Base-by-base conservation (phyloP, 2,329 filamentous ascomycete genomes). In the Verticillium longisporum region DNA sequence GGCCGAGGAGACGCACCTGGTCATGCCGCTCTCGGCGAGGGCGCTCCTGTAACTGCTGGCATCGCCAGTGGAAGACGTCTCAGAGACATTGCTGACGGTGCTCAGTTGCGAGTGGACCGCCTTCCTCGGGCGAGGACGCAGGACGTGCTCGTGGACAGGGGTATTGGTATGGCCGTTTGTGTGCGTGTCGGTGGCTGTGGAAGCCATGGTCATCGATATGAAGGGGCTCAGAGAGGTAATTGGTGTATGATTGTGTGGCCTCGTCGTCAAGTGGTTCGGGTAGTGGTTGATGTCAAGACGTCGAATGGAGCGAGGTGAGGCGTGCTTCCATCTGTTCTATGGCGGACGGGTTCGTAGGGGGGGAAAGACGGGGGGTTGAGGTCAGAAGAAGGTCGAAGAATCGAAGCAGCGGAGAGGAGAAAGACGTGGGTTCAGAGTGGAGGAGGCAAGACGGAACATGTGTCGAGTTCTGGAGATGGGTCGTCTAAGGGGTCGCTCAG, bases 61-160 rank as follows among this genome's bases (percentile, higher is more conserved):
- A 53, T 64, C 63, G 57, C 61, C 59, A 37, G 58, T 57, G 26
- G 63, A 64, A n/a, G 45, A 50, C 15, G 45, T 26, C 45, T 21
- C 45, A 21, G 59, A 59, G 14, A 36, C 58, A 15, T 65, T 61
- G 54, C 64, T 65, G 18, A 63, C 57, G 7, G 63, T 61, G 37
- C 55, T 57, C 55, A 65, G 55, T 66, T 81, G 80, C 2, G 77
- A 71, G 61, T 82, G 80, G 63, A 78, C 72, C 0, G 79, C 77
- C 65, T 83, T 83, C 63, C 78, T 77, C 31, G 80, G 78, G 10
- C 82, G 76, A 15, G 82, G 79, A 6, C 81, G 79, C 60, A 82
- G 67, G 59, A 82, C 73, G 62, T 78, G 71, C 59, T 80, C 80
- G 64, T 72, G 70, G 18, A 9, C 36, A 59, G 74, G 61, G 55